Evolutionary conservation across 805 yeast genomes (phyloP), one percentile per base, ranked within the genome.

Genomic region (Candida coleopterorum): DNA sequence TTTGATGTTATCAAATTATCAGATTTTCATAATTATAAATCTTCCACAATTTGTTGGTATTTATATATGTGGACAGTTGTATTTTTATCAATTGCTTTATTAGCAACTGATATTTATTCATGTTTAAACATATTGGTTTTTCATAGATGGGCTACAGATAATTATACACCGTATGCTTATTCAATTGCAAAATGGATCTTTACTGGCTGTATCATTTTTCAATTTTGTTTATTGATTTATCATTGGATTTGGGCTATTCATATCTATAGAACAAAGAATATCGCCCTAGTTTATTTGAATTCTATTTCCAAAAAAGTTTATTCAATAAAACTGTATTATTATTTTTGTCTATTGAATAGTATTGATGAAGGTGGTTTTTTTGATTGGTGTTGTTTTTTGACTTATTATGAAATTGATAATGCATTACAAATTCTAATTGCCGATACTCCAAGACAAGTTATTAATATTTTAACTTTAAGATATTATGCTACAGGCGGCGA

Each of bases 361-460:
- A 80, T 87, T 31, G 76, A 85, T 21, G 72, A 70, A 26, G 85
- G 75, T 26, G 70, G 70, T 15, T 71, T 73, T 26, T 75, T 75
- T 46, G 93, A 85, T 46, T 79, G 81, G 71, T 56, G 79, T 34
- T 75, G 86, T 8, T 75, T 86, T 43, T 74, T 73, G 45, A 70
- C 79, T 3, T 85, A 76, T 56, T 75, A 74, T 44, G 79, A 84
- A 33, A 62, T 82, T 36, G 80, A 82, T 47, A 74, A 75, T 36
- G 81, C 83, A 10, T 62, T 75, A 30, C 68, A 65, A 31, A 70
- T 86, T 46, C 48, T 86, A 8, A 62, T 85, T 30, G 88, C 95
- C 0, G 95, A 87, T 47, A 72, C 88, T 12, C 96, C 96, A 17
- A 76, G 96, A 58, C 96, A 87, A 58, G 80, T 85, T 1, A 74